Base-by-base conservation (phyloP, 2,329 filamentous ascomycete species). In the Ascochyta rabiei region DNA sequence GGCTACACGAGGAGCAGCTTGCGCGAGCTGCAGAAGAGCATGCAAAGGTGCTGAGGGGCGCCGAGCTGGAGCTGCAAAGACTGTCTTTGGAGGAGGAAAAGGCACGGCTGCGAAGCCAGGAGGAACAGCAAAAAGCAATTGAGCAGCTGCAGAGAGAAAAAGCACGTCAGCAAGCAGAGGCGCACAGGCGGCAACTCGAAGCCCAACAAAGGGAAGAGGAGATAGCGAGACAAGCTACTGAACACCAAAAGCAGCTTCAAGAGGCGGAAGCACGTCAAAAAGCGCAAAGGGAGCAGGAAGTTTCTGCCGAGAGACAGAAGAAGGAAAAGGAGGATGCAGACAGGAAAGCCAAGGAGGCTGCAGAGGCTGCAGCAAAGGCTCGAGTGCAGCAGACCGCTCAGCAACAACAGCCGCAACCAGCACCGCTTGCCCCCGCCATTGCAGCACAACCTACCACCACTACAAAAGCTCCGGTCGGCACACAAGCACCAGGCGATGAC, bases 21-120 rank as follows among this genome's bases (percentile, higher is more conserved):
- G 84, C 83, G 40, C 82, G 83, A 41, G 88, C 88, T 4, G 84
- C 85, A 43, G 80, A 80, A 13, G 84, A 88, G 66, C 89, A 92
- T 70, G 84, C 89, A 33, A 81, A 84, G 24, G 82, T 93, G 10
- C 81, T 80, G 40, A 75, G 79, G 47, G 79, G 81, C 44, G 84
- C 84, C 3, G 80, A 84, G 64, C 77, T 80, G 18, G 81, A 80
- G 16, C 64, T 84, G n/a, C 75, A 82, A 35, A 75, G 78, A n/a
- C 74, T 84, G 53, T 69, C 76, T 18, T 60, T 80, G 7, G 75
- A 81, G 69, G 66, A 76, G 34, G 71, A 77, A 56, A 66, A 69
- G 23, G 66, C 73, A 53, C 62, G 68, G 12, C 57, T 65, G 24
- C 63, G 68, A 48, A 66, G 66, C 23, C 73, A 74, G 24, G 73